Evolutionary conservation across 257 asterid genomes (phyloP).

Genomic region (Schizonepeta tenuifolia): DNA sequence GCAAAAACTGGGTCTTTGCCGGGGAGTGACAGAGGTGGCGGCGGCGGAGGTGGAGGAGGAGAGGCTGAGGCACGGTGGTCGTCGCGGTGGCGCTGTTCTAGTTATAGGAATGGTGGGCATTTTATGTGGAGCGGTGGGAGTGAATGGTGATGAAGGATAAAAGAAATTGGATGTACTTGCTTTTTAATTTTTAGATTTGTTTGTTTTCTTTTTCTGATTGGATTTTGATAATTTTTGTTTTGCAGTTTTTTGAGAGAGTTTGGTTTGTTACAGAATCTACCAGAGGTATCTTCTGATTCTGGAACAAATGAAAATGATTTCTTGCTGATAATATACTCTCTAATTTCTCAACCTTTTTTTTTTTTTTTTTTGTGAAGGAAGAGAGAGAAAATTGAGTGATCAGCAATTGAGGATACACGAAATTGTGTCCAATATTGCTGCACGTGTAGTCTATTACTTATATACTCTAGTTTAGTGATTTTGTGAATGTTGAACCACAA

Average conservation of each 20-base stretch:
- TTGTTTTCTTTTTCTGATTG: neutral
- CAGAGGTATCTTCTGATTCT: slow-evolving; percentile 40
- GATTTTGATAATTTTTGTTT: neutral
- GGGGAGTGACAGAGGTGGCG: slow-evolving; percentile 32
- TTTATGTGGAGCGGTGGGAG: slow-evolving; percentile 38
- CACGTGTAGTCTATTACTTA: slow-evolving; percentile 47
- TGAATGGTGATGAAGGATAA: slow-evolving; percentile 31
- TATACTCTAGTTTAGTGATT: neutral
- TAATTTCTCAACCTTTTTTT: neutral
- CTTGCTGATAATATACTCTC: neutral
- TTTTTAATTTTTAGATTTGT: neutral
- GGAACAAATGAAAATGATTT: slow-evolving; percentile 4
- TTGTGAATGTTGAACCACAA: slow-evolving; percentile 19
- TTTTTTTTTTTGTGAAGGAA: neutral
- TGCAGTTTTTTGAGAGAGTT: neutral
- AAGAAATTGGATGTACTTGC: slow-evolving; percentile 21
- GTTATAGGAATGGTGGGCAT: slow-evolving; percentile 75
- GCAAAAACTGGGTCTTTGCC: slow-evolving; percentile 41
- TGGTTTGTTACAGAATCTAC: slow-evolving; percentile 38
- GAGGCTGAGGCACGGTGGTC: slow-evolving; percentile 54
- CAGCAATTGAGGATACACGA: slow-evolving; percentile 36
- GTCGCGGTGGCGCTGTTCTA: slow-evolving; percentile 44
- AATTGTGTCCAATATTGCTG: slow-evolving; percentile 57
- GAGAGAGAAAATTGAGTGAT: slow-evolving; percentile 29
- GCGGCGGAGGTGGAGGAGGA: slow-evolving; percentile 42